A percentile compares a stretch with the other conserved stretches of the same genome.
Conservation (phyloP, 768 basidiomycete species). For the Russula brevipes region DNA sequence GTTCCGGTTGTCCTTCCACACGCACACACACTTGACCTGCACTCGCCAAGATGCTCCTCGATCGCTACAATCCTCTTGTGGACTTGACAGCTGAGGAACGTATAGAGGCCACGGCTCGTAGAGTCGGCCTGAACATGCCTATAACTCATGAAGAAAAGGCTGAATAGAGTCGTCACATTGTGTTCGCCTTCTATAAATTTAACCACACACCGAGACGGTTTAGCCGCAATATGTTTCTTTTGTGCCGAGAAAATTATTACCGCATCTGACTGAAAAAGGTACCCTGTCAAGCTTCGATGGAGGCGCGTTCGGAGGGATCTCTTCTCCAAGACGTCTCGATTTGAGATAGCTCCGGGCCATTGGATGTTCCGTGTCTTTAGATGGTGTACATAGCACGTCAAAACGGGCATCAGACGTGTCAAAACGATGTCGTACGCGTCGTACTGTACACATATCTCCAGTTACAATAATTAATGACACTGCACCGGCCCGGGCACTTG, state of each 20-base stretch:
- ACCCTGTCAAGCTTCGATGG: neutral
- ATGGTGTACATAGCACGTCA: neutral
- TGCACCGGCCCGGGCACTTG: too few species aligned
- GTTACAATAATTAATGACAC: too few species aligned
- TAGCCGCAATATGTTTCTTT: neutral
- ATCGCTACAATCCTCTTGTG: conserved; percentile 81
- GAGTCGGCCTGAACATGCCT: conserved; percentile 87
- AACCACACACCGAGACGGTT: neutral
- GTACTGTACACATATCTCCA: too few species aligned
- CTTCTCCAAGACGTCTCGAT: neutral
- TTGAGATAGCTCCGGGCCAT: neutral
- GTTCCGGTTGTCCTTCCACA: neutral
- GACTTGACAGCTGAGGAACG: conserved; percentile 78
- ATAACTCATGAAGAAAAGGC: conserved; percentile 32
- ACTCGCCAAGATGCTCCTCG: conserved; percentile 58
- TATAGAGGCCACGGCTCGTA: conserved; percentile 74
- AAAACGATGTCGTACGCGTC: too few species aligned
- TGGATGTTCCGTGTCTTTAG: neutral
- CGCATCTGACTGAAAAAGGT: neutral
- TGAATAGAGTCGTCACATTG: conserved; percentile 8
- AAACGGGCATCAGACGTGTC: neutral
- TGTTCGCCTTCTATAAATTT: neutral
- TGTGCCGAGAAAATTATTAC: neutral
- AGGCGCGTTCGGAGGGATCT: neutral
- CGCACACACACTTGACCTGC: neutral